Evolutionary conservation across 106 monocot species (phyloP), one percentile per base, ranked within the genome.

Genomic region (Posidonia australis): DNA sequence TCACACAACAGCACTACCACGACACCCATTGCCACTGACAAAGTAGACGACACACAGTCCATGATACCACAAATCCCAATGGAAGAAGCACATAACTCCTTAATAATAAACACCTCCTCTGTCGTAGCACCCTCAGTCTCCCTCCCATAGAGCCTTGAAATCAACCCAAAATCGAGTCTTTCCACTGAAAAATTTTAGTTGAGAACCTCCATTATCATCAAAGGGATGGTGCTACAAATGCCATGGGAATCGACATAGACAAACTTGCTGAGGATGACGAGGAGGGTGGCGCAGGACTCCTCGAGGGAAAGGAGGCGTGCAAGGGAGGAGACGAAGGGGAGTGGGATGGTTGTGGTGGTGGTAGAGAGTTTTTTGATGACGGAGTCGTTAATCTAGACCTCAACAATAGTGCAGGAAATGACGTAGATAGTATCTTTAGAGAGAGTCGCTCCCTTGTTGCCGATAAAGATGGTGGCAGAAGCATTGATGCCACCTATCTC

Each of bases 1-100:
- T 98, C 96, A 54, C 85, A 90, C 0, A 91, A 87, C 46, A 98
- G 54, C 0, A 87, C 90, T 1, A 85, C 90, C 46, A 85, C 91
- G 11, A 81, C 84, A 56, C 91, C 96, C 13, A 74, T 62, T 3
- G 91, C 51, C 53, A 64, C 78, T 10, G 67, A 49, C 46, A 98
- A 53, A 3, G 75, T 68, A 1, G 87, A 78, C 0, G 84, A 59
- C 57, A 77, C 67, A 61, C 74, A 84, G 58, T 90, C 90, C 44
- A 96, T 28, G 0, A 90, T 65, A n/a, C 86, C 83, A 28, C 73
- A 79, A 0, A 84, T 67, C 17, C 74, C 90, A 58, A 63, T 51
- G 1, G 77, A 65, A 1, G 60, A 73, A 1, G 70, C 73, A 6
- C 51, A 72, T 4, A 82, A 84, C 21, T 63, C 49, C 25, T 82